Evolutionary conservation across 2,329 filamentous ascomycete genomes (phyloP), one percentile per base, ranked within the genome.

Genomic region (Xenoacremonium recifei): DNA sequence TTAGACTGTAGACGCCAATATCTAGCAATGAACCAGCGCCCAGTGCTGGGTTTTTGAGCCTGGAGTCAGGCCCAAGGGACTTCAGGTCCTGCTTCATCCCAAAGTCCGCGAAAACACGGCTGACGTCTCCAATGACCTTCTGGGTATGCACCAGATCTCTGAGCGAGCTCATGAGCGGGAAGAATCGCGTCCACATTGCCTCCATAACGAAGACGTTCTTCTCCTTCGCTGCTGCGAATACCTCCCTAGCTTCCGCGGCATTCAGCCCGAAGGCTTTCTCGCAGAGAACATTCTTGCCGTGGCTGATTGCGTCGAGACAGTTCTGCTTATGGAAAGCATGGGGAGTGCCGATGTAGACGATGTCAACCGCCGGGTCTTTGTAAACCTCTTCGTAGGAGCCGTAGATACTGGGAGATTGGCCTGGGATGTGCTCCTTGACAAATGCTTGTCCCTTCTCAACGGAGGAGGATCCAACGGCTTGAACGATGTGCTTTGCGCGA

Each of bases 101-200:
- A 16, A 31, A 42, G 30, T 42, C 40, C 1, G 40, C 37, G 17
- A 33, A 17, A 3, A 42, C 20, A 13, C 40, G 29, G 11, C 33
- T 7, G 20, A 42, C 16, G 4, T 6, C 3, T 2, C 40, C 40
- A 23, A 42, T 42, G 3, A 21, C 35, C 19, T 35, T 37, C 13
- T 42, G 35, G 18, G 33, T 21, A 18, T 42, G 40, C 3, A 42
- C 6, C 2, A 38, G 25, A 10, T 38, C 15, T 3, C 30, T 10
- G 3, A 42, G 12, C 17, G 23, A 20, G 25, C 38, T 31, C 10
- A 27, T 49, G n/a, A 65, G 45, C 11, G 63, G 63, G 37, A 57
- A 60, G 43, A 55, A 62, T 5, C 63, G 53, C n/a, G 61, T 62
- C 63, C 63, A 66, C 53, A 65, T 52, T 6, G 61, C 63, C 47